Evolutionary conservation across 805 yeast species (phyloP).

Genomic region (Candida jianshihensis): DNA sequence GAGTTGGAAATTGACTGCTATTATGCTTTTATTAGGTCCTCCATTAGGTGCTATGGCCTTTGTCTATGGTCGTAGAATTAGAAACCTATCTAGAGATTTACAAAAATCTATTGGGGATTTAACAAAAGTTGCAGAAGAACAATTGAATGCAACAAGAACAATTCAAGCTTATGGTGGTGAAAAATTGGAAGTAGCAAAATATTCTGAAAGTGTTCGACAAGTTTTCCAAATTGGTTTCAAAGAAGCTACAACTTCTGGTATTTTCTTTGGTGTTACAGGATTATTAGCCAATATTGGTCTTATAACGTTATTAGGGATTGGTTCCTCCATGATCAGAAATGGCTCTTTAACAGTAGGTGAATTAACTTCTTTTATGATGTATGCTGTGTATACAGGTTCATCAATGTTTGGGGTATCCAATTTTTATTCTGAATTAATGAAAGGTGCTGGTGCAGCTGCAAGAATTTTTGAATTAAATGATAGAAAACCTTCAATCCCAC

Average conservation of each 20-base stretch:
- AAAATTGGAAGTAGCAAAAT: slow-evolving; percentile 64
- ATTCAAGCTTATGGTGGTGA: slow-evolving; percentile 92
- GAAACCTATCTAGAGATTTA: slow-evolving; percentile 63
- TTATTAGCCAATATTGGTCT: slow-evolving; percentile 78
- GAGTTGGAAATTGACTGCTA: slow-evolving; percentile 73
- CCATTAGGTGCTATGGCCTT: slow-evolving; percentile 75
- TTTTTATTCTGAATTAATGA: slow-evolving; percentile 91
- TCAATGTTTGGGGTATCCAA: slow-evolving; percentile 87
- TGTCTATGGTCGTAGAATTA: slow-evolving; percentile 74
- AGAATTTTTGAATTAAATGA: slow-evolving; percentile 84
- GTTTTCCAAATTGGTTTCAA: slow-evolving; percentile 61
- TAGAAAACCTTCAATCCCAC: slow-evolving; percentile 62
- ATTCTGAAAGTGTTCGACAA: slow-evolving; percentile 61
- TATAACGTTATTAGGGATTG: slow-evolving; percentile 69
- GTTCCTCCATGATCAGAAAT: slow-evolving; percentile 70
- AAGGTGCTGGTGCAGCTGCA: slow-evolving; percentile 94
- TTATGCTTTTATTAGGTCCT: slow-evolving; percentile 76
- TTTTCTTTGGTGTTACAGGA: slow-evolving; percentile 73
- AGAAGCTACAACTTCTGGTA: slow-evolving; percentile 76
- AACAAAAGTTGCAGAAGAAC: slow-evolving; percentile 89
- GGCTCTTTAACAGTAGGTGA: slow-evolving; percentile 85
- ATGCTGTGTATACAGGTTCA: slow-evolving; percentile 90
- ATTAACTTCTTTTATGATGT: slow-evolving; percentile 88
- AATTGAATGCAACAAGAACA: slow-evolving; percentile 75
- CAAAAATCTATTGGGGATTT: slow-evolving; percentile 82